Percentiles rank a stretch among this genome's conserved stretches.
These are phyloP conservation scores for Penicillium sclerotiorum DNA, from an alignment of 2,329 filamentous ascomycete genomes.

Conservation along the genomic window DNA sequence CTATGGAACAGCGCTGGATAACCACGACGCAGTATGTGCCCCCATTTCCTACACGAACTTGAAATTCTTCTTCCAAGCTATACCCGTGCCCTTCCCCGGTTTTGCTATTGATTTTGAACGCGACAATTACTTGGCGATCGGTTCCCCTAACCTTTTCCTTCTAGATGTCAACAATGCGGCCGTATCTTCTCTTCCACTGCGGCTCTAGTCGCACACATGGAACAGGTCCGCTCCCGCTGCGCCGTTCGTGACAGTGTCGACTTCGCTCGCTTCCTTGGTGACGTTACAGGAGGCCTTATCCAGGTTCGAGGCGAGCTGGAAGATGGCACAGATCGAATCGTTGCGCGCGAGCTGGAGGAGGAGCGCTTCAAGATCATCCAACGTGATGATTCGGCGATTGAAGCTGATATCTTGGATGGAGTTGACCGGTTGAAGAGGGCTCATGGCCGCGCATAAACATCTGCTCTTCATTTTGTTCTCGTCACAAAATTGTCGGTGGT, in stretches of 20 bases:
- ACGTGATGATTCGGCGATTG: neutral
- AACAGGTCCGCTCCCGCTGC: slow-evolving; percentile 40
- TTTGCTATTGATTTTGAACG: too few species aligned
- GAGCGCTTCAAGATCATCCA: neutral
- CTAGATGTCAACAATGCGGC: slow-evolving; percentile 43
- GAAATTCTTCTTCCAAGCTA: neutral
- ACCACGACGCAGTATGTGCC: slow-evolving; percentile 14
- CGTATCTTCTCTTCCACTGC: slow-evolving; percentile 41
- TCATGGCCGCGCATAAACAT: too few species aligned
- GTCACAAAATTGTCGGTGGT: too few species aligned
- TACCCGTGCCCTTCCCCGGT: neutral
- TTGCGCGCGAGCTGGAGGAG: slow-evolving; percentile 18
- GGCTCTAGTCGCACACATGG: slow-evolving; percentile 46
- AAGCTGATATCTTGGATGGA: neutral
- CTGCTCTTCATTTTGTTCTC: too few species aligned
- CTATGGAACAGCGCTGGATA: slow-evolving; percentile 15
- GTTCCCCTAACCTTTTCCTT: neutral
- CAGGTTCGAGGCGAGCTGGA: slow-evolving; percentile 33
- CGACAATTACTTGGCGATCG: neutral
- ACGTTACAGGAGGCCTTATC: slow-evolving; percentile 40
- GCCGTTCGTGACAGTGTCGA: slow-evolving; percentile 30
- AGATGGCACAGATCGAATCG: slow-evolving; percentile 30
- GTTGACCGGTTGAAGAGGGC: neutral
- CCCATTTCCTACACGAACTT: neutral
- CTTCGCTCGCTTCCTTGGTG: slow-evolving; percentile 40